Evolutionary conservation across 2,329 filamentous ascomycete genomes (phyloP).

Genomic region (Cercospora janseana): DNA sequence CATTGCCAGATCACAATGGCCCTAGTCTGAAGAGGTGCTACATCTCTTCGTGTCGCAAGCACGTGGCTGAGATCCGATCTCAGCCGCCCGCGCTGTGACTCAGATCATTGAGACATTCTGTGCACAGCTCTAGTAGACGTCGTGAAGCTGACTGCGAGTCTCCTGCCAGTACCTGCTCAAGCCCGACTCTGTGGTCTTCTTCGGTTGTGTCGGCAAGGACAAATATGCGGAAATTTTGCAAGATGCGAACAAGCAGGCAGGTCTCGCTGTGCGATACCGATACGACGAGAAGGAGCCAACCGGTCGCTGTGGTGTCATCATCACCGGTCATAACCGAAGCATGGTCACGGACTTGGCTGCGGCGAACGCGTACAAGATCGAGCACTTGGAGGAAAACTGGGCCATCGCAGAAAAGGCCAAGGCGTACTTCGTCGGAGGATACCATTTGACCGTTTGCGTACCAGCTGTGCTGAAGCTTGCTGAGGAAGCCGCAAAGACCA

Average conservation of each 20-base stretch:
- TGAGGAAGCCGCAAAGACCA: conserved; percentile 80
- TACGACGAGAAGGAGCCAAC: conserved; percentile 81
- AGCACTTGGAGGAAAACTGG: conserved; percentile 95
- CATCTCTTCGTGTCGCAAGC: no score
- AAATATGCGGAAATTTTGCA: conserved; percentile 88
- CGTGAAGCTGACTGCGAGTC: conserved; percentile 14
- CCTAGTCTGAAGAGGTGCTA: no score
- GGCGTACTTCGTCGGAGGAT: conserved; percentile 90
- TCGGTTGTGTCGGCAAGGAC: conserved; percentile 92
- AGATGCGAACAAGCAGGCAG: conserved; percentile 81
- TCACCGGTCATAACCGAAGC: conserved; percentile 92
- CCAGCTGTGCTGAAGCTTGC: conserved; percentile 85
- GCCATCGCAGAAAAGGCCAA: conserved; percentile 82
- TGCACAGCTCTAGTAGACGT: background rate
- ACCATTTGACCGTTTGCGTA: conserved; percentile 95
- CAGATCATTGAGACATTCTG: no score
- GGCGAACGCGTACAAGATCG: conserved; percentile 94
- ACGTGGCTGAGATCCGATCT: no score
- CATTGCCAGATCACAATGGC: no score
- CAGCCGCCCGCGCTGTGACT: no score
- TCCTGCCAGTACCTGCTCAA: conserved; percentile 75
- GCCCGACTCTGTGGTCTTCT: conserved; percentile 83
- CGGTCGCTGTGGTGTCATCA: conserved; percentile 91
- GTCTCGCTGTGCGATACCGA: conserved; percentile 91
- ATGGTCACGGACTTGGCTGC: conserved; percentile 94